Conservation (phyloP, 495 filamentous ascomycete species). For the Lasiosphaeria ovina region DNA sequence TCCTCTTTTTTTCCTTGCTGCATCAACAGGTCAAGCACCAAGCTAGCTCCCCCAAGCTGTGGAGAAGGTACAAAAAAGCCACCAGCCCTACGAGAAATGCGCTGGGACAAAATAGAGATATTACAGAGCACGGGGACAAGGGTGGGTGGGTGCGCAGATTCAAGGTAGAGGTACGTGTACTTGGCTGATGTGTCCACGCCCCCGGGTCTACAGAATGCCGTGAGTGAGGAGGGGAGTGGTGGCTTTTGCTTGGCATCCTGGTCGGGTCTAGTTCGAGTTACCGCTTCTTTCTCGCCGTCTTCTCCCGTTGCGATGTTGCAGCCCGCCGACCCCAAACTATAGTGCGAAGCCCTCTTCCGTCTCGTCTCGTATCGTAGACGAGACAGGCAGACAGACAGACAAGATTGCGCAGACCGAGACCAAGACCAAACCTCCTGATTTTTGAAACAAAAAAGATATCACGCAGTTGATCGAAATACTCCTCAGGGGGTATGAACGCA, state of each 20-base stretch:
- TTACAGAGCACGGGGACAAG: not conserved
- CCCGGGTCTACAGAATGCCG: not conserved
- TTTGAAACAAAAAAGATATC: too few species aligned
- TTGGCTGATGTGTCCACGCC: not conserved
- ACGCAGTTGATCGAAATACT: too few species aligned
- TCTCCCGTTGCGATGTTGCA: too few species aligned
- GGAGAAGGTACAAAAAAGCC: slow-evolving; percentile 12
- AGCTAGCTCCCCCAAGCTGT: not conserved
- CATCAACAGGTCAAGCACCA: slow-evolving; percentile 5
- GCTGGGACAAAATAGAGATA: not conserved
- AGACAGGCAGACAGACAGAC: too few species aligned
- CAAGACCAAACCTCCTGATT: too few species aligned
- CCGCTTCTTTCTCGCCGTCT: too few species aligned
- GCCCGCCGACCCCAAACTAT: not conserved
- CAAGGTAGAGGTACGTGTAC: not conserved
- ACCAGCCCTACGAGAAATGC: slow-evolving; percentile 18
- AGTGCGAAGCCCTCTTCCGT: too few species aligned
- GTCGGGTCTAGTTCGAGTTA: not conserved
- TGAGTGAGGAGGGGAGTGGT: not conserved
- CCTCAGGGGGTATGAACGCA: not conserved
- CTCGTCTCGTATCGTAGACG: too few species aligned
- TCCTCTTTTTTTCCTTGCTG: not conserved
- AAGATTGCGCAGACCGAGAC: too few species aligned
- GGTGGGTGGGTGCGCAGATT: not conserved
- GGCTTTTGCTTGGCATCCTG: not conserved